Conservation (phyloP, 2,329 filamentous ascomycete genomes). For the Paecilomyces dactylethromorphus region DNA sequence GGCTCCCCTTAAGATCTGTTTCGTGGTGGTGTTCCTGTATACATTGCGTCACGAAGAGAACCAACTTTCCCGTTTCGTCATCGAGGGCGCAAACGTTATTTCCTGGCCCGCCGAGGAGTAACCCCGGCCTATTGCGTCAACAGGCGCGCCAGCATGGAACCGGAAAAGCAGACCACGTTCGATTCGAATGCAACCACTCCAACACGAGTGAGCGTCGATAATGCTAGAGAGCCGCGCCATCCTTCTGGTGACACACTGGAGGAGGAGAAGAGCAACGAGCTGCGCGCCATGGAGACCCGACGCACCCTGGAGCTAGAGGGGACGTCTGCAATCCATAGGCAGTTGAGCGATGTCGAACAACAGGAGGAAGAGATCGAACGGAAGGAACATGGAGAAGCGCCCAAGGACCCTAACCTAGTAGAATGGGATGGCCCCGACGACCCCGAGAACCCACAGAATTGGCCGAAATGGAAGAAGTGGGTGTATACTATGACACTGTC, state of each 20-base stretch:
- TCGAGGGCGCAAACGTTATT: not conserved
- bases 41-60: not conserved
- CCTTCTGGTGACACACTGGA: not conserved
- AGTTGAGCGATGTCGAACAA: not conserved
- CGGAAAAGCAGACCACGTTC: not conserved
- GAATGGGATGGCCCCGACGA: slow-evolving; percentile 24
- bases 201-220: not conserved
- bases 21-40: not conserved
- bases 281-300: not conserved
- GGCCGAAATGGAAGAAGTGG: slow-evolving; percentile 28
- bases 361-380: not conserved
- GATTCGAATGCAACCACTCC: not conserved
- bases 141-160: not conserved
- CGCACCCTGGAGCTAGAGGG: not conserved
- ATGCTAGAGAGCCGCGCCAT: not conserved
- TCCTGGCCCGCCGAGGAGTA: not conserved
- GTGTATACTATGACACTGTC: slow-evolving; percentile 35
- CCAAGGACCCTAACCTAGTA: slow-evolving; percentile 21
- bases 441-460: slow-evolving; percentile 24
- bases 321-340: not conserved
- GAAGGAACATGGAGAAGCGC: not conserved
- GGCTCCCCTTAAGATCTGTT: not conserved
- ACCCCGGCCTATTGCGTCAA: not conserved
- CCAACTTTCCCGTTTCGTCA: not conserved
- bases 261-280: not conserved